Evolutionary conservation across 331 rosid species (phyloP), one percentile per base, ranked within the genome.

Genomic region (Malus hybrid): DNA sequence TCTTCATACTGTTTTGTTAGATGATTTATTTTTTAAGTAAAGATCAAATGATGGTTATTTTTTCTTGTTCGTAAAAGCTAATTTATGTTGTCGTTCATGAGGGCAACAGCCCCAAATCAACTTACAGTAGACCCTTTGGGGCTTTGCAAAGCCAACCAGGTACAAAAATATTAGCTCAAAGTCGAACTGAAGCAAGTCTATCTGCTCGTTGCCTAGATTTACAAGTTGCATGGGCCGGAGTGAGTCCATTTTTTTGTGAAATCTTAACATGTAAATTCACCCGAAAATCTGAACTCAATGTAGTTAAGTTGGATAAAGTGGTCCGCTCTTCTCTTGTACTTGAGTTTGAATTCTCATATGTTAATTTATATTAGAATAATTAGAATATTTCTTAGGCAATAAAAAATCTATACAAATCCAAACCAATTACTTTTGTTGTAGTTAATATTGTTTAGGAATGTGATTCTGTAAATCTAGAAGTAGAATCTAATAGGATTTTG

Each of bases 251-350:
- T 50, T 50, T 50, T 6, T 18, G 9, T 50, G 19, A 50, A 50
- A 15, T 15, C 20, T 0, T 16, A 42, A 42, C 56, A 50, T 0
- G 6, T 50, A 2, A 50, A 50, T 6, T 50, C 56, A 50, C 56
- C n/a, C 6, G 0, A 15, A 50, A 16, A 50, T 6, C 0, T 50
- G 19, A 48, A 3, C 0, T 15, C 3, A 1, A 50, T 1, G n/a
- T 50, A 15, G 4, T 50, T 6, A 50, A 50, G 1, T 50, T 50
- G n/a, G 56, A 50, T 5, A 50, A 50, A 50, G 56, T 16, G 8
- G n/a, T 48, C 0, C 3, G 12, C 4, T 39, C 12, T 39, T 39
- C 46, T 39, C 46, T 39, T 39, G 12, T 2, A 39, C 46, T 39
- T 39, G 12, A 39, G 46, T 39, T 39, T 39, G 46, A 39, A 39